These are phyloP conservation scores for Plasmodium reichenowi DNA, from an alignment of 169 alveolate species.

Conservation along the genomic window DNA sequence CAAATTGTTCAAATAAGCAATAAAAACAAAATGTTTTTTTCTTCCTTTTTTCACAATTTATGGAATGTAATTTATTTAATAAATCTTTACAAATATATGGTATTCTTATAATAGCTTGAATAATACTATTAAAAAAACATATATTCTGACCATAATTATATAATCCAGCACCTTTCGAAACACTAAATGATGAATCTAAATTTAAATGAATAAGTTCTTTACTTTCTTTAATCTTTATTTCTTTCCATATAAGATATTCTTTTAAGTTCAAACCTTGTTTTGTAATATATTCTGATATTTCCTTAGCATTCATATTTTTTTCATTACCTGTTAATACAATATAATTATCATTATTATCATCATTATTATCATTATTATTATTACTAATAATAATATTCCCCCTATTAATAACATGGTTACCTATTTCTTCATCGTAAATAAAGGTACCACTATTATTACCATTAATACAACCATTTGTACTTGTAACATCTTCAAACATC, in stretches of 20 bases:
- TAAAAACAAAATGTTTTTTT: conserved; percentile 78
- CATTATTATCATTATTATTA: not conserved
- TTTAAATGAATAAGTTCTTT: conserved; percentile 47
- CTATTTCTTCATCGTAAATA: no score
- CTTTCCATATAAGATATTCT: conserved; percentile 49
- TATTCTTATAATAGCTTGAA: conserved; percentile 81
- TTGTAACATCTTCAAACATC: not conserved
- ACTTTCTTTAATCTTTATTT: conserved; percentile 47
- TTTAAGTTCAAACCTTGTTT: conserved; percentile 6
- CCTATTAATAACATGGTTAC: no score
- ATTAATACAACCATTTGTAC: not conserved
- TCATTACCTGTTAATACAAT: not conserved
- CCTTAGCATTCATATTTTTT: not conserved
- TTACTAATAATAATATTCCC: not conserved
- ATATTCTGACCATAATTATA: conserved; percentile 85
- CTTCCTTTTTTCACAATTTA: conserved; percentile 77
- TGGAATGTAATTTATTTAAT: conserved; percentile 74
- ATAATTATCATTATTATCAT: not conserved
- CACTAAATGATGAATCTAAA: conserved; percentile 44
- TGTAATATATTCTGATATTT: not conserved
- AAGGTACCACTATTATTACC: not conserved
- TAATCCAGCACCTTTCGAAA: conserved; percentile 82
- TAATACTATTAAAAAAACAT: conserved; percentile 83
- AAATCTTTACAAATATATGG: conserved; percentile 82
- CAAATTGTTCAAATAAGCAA: conserved; percentile 81